Base-by-base conservation (phyloP, 192 early-diverging fungal genomes). In the Funneliformis mosseae region DNA sequence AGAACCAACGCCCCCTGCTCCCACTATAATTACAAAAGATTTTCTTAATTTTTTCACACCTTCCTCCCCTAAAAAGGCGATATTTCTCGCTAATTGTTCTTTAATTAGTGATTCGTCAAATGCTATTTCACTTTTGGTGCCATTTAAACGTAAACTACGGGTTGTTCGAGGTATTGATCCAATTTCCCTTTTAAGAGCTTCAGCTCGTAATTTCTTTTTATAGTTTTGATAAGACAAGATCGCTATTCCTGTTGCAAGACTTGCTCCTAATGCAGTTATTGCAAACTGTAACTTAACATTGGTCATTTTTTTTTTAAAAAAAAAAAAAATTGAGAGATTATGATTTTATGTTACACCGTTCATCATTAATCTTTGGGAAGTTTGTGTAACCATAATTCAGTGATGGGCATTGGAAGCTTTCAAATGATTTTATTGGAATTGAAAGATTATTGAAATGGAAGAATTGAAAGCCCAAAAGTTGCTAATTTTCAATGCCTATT, bases 1-100 rank as follows among this genome's bases (percentile, higher is more conserved):
- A 62, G 92, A 93, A 50, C 97, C 97, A 5, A 99, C 98, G 8
- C 98, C 98, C 21, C 98, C 98, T 7, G 95, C 91, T 46, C 98
- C 98, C 14, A 99, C 96, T 45, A 99, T 94, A 74, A 99, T 85
- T 2, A 99, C 96, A 85, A 96, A 97, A 10, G 96, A 90, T 21
- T 88, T 82, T 18, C 94, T 91, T 25, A 98, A 80, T 70, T 91
- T 88, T 0, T 87, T 79, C 43, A 95, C 88, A 4, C 94, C 94
- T 25, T 94, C 92, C 73, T 95, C 89, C 1, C 96, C 97, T 72
- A 99, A 83, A 78, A 99, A 98, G 1, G 91, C 94, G 80, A 93
- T 92, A 84, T 96, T 97, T 43, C 94, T 86, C 2, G 94, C 86
- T 41, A 99, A 82, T 81, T 98, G 97, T 79, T 98, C 95, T 25